Evolutionary conservation across 1,284 basidiomycete species (phyloP).

Genomic region (Malassezia sympodialis): DNA sequence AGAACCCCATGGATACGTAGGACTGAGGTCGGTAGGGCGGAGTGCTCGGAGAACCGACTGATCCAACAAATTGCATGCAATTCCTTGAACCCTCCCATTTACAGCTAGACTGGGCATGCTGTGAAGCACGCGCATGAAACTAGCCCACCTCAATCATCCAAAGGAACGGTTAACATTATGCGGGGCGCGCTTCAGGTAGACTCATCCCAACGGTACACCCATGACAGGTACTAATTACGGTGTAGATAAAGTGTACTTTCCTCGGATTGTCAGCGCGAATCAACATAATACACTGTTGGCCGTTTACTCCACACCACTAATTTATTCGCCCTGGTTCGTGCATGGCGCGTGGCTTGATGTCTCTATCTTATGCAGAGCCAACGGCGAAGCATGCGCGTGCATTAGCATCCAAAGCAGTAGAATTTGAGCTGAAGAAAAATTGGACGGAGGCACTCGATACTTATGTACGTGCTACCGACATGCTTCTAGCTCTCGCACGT

Average conservation of each 20-base stretch:
- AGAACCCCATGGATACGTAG: constrained; percentile 18
- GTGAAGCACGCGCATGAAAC: constrained; percentile 14
- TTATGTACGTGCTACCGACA: not conserved
- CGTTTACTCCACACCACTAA: constrained; percentile 8
- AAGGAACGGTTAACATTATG: constrained; percentile 17
- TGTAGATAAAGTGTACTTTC: not conserved
- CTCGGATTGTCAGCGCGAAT: constrained; percentile 3
- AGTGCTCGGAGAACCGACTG: constrained; percentile 20
- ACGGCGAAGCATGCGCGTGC: not conserved
- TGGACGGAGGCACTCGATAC: not conserved
- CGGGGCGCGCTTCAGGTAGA: constrained; percentile 18
- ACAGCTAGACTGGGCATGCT: constrained; percentile 13
- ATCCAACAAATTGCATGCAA: constrained; percentile 8
- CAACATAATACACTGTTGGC: not conserved
- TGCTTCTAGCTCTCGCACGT: not conserved
- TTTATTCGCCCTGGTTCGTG: not conserved
- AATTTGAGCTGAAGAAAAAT: constrained; percentile 1
- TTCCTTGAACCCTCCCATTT: constrained; percentile 12
- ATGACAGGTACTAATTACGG: constrained; percentile 7
- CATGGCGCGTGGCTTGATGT: not conserved
- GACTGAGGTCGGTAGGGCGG: constrained; percentile 20
- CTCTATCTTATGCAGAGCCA: not conserved
- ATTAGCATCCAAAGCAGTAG: constrained; percentile 5
- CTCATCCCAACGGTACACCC: constrained; percentile 17
- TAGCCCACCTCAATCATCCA: constrained; percentile 16